Evolutionary conservation across 2,329 filamentous ascomycete species (phyloP).

Genomic region (Talaromyces piceae): DNA sequence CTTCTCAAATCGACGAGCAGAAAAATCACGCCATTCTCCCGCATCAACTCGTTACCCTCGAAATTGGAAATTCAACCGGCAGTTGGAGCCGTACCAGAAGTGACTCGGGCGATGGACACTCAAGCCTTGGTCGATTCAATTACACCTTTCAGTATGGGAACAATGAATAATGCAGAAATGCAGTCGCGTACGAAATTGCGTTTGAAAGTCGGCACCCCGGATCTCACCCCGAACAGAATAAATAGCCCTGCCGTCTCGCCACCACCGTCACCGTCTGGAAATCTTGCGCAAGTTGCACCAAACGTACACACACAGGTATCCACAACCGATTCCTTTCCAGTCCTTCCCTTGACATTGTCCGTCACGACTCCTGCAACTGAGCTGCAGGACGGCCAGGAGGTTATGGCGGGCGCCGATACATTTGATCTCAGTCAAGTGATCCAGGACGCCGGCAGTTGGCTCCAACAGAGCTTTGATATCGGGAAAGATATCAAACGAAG

Average conservation of each 20-base stretch:
- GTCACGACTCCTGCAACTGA: constrained; percentile 23
- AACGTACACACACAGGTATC: neutral
- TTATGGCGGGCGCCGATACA: constrained; percentile 22
- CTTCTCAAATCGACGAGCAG: constrained; percentile 10
- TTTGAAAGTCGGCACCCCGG: constrained; percentile 5
- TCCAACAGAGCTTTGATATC: constrained; percentile 38
- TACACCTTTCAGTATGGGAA: constrained; percentile 33
- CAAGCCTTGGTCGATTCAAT: constrained; percentile 35
- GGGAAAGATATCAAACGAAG: constrained; percentile 25
- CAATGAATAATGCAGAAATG: constrained; percentile 20
- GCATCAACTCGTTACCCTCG: constrained; percentile 12
- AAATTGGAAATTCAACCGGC: constrained; percentile 7
- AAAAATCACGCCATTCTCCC: constrained; percentile 26
- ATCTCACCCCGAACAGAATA: constrained; percentile 17
- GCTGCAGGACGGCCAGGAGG: constrained; percentile 30
- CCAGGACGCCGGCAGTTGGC: constrained; percentile 39
- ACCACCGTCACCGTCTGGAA: constrained; percentile 2
- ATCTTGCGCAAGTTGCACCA: neutral
- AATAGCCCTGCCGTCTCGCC: constrained; percentile 13
- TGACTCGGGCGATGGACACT: constrained; percentile 26
- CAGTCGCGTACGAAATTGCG: constrained; percentile 1
- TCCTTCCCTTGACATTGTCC: constrained; percentile 25
- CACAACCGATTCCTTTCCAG: constrained; percentile 1
- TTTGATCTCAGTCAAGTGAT: constrained; percentile 39
- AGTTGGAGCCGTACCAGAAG: neutral